phyloP scores from a whole-genome alignment of 352 stramenopile species.

The Thalassiosira hispida region DNA sequence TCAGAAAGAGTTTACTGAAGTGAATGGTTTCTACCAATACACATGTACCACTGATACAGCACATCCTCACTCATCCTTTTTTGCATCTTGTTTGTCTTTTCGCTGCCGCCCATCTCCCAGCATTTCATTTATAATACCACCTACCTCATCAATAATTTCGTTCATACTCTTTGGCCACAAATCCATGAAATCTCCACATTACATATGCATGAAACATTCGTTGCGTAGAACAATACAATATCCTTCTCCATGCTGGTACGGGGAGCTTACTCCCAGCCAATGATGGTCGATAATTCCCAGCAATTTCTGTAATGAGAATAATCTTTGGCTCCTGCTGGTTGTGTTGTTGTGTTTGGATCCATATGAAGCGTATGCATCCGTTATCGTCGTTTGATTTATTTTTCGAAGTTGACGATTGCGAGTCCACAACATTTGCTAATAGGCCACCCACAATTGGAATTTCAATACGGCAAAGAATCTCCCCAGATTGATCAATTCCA shows the following conservation, averaged over 20 bases:
- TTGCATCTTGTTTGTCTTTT: no score
- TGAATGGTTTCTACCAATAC: no score
- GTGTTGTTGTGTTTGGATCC: background rate
- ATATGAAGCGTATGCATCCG: conserved; percentile 19
- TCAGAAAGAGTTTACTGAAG: no score
- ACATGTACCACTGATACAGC: no score
- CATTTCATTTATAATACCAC: no score
- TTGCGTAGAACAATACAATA: conserved; percentile 43
- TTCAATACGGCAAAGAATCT: conserved; percentile 27
- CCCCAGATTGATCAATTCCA: background rate
- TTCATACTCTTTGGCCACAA: conserved; percentile 7
- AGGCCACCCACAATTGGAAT: conserved; percentile 38
- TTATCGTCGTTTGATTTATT: background rate
- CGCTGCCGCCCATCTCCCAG: no score
- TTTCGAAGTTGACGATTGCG: background rate
- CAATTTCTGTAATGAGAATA: conserved; percentile 34
- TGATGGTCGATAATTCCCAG: conserved; percentile 32
- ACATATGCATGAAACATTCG: conserved; percentile 45
- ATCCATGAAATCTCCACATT: conserved; percentile 46
- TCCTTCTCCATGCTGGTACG: conserved; percentile 19
- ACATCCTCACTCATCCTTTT: no score
- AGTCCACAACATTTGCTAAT: conserved; percentile 3
- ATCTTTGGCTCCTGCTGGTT: background rate
- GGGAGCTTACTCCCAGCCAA: conserved; percentile 30
- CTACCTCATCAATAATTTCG: no score